Base-by-base conservation (phyloP, 2,329 filamentous ascomycete genomes). In the Penicillium sp. region DNA sequence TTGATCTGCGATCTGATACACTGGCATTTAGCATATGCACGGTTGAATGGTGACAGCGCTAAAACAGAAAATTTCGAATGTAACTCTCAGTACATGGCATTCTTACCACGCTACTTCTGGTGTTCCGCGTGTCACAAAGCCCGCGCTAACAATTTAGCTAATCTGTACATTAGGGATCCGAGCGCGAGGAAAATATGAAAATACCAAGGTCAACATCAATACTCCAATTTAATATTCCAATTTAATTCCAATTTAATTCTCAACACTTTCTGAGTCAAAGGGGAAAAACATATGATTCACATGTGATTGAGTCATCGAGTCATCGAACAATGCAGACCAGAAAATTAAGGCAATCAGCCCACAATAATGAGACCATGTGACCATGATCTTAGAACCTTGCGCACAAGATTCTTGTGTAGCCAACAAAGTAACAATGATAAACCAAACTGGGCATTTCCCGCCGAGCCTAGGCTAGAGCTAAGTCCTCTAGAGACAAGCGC, bases 281-380 rank as follows among this genome's bases (percentile, higher is more conserved):
- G n/a, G 10, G 13, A 33, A 43, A 51, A 51, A 45, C 50, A 38
- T 53, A 53, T 39, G 41, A 53, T 47, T 53, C 31, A 53, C 25
- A 53, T 48, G 50, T 45, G 50, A 52, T 45, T 16, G 31, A 27
- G 27, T 45, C 39, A 45, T 43, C n/a, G 39, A 50, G 29, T 38
- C 23, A 29, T 38, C n/a, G 39, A 51, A 25, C 19, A 33, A 36
- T 45, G 21, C 10, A 45, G 5, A 39, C 46, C 46, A 50, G n/a
- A 55, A 55, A 55, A 29, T 36, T 55, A 33, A 55, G 53, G 39
- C 53, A 50, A 55, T 44, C 47, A 50, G 36, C 45, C 19, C 46
- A 52, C 23, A 36, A 21, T 19, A 25, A 25, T 21, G 29, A 33
- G 45, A 49, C 44, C 51, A 53, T 53, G 49, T 57, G 54, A 53